Evolutionary conservation across 1,139 yeast genomes (phyloP), one percentile per base, ranked within the genome.

Genomic region (Yamadazyma friedrichii): DNA sequence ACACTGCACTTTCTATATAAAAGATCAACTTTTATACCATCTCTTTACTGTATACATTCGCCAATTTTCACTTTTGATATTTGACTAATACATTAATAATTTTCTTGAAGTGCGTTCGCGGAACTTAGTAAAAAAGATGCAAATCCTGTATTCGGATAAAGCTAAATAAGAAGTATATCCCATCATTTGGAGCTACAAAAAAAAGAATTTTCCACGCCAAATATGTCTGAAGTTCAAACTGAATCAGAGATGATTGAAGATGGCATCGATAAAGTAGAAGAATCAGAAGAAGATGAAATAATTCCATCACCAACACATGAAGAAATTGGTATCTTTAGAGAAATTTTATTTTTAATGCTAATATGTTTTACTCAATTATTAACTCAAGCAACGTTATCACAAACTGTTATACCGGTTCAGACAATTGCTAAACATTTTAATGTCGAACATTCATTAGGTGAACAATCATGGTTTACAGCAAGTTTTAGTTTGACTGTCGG

Each of bases 401-500:
- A 74, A 48, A 68, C 78, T 1, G 61, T 78, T 41, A 63, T 66
- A 12, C 65, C 74, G 1, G 54, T 65, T 17, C 51, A 54, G 4
- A 52, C 55, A 11, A 65, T 79, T 3, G 74, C 71, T 2, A 46
- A 51, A 9, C 57, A 65, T 15, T 76, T 77, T 42, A 58, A 57
- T 3, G 72, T 60, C 29, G 57, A 41, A 36, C 57, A 50, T 40
- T 52, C 53, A 3, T 56, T 65, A 1, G 82, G 82, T 5, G 70
- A 69, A 52, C 62, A 68, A 11, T 67, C 80, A 4, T 82, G 88
- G 87, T 77, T 76, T 54, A 63, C 80, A 4, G 83, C 85, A 0
- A 67, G 82, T 0, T 80, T 67, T 50, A 72, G 83, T 1, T 60
- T 81, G 36, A 76, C 85, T 0, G 79, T 76, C 11, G 87, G 87